phyloP scores from a whole-genome alignment of 1,284 basidiomycete genomes.

The Boletus semigastroideus region DNA sequence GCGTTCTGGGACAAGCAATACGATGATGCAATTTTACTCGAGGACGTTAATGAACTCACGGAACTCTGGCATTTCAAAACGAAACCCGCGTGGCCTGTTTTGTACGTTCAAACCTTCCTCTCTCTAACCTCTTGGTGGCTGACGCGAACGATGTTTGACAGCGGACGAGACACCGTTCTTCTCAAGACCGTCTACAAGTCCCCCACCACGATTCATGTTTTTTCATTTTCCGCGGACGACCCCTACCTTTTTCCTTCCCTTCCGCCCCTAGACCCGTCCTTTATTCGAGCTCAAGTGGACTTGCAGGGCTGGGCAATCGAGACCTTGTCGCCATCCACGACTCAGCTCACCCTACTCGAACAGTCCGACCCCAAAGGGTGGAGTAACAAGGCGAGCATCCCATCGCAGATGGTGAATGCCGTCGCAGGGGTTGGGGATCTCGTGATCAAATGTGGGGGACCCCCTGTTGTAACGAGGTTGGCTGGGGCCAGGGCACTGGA shows the following conservation, averaged over 20 bases:
- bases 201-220: slow-evolving; percentile 91
- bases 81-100: slow-evolving; percentile 88
- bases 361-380: slow-evolving; percentile 98
- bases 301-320: slow-evolving; percentile 98
- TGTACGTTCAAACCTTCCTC: slow-evolving; percentile 50
- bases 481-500: slow-evolving; percentile 76
- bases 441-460: slow-evolving; percentile 92
- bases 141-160: slow-evolving; percentile 32
- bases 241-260: slow-evolving; percentile 81
- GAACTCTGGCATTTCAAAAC: slow-evolving; percentile 91
- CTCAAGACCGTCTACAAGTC: slow-evolving; percentile 98
- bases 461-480: slow-evolving; percentile 85
- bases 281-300: slow-evolving; percentile 93
- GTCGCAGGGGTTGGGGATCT: slow-evolving; percentile 92
- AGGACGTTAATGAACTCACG: slow-evolving; percentile 90
- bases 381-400: slow-evolving; percentile 89
- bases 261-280: slow-evolving; percentile 67
- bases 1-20: slow-evolving; percentile 89
- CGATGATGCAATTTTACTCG: slow-evolving; percentile 82
- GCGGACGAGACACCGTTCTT: slow-evolving; percentile 87
- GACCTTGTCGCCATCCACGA: slow-evolving; percentile 92
- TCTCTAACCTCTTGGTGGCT: slow-evolving; percentile 3
- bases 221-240: slow-evolving; percentile 94
- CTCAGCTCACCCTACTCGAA: slow-evolving; percentile 91
- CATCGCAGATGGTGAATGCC: slow-evolving; percentile 85